A percentile compares a stretch with the other conserved stretches of the same genome.
phyloP scores from a whole-genome alignment of 2,329 filamentous ascomycete genomes.

The Epichloe typhina region DNA sequence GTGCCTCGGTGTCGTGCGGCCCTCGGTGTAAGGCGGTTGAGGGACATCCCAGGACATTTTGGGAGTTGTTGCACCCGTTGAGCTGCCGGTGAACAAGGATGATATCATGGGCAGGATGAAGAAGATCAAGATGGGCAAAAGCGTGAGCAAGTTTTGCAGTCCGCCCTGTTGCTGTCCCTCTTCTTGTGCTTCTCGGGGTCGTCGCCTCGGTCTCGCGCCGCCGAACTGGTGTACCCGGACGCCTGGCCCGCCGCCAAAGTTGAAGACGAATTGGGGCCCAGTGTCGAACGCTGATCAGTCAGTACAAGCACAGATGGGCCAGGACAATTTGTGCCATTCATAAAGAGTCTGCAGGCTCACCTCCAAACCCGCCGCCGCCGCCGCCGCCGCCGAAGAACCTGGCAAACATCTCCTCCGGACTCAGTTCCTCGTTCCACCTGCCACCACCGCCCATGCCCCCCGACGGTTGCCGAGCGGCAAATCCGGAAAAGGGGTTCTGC shows the following conservation, averaged over 20 bases:
- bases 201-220: constrained; percentile 59
- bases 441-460: constrained; percentile 37
- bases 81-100: constrained; percentile 54
- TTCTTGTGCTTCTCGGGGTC: constrained; percentile 53
- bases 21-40: constrained; percentile 56
- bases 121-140: constrained; percentile 79
- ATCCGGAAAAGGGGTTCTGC: constrained; percentile 48
- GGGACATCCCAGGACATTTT: constrained; percentile 64
- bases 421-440: constrained; percentile 84
- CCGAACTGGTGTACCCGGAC: constrained; percentile 94
- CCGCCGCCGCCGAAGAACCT: constrained; percentile 84
- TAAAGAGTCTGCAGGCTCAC: constrained; percentile 14
- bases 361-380: constrained; percentile 49
- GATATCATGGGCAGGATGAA: constrained; percentile 77
- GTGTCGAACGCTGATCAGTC: constrained; percentile 47
- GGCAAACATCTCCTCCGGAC: constrained; percentile 91
- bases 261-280: constrained; percentile 87
- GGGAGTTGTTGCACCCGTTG: constrained; percentile 38
- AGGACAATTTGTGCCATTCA: neutral
- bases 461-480: constrained; percentile 32
- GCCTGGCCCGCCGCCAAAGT: constrained; percentile 81
- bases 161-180: constrained; percentile 37
- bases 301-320: constrained; percentile 10
- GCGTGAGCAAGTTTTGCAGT: constrained; percentile 51
- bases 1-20: constrained; percentile 56